These are phyloP conservation scores for Herpetomonas tarakana DNA, from an alignment of 208 protist genomes.

Conservation along the genomic window DNA sequence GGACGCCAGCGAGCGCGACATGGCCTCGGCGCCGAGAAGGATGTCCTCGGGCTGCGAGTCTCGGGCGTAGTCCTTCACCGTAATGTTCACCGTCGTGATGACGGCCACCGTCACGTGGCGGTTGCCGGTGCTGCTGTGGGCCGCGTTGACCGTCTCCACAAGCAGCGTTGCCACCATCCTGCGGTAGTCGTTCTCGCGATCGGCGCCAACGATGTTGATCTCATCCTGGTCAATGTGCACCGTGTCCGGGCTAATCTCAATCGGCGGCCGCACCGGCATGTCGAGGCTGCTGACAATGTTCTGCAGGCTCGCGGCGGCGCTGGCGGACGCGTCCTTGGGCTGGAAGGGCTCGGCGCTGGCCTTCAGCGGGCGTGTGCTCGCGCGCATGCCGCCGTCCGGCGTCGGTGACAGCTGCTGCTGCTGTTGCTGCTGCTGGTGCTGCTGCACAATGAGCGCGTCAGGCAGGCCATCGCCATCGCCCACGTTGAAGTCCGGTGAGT, in stretches of 20 bases:
- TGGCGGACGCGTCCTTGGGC: conserved; percentile 49
- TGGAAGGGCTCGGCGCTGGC: conserved; percentile 86
- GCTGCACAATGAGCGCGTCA: conserved; percentile 12
- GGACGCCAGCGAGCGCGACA: conserved; percentile 74
- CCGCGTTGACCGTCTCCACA: conserved; percentile 87
- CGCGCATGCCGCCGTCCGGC: conserved; percentile 14
- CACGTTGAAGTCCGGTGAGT: conserved; percentile 80
- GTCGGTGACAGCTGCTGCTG: conserved; percentile 7
- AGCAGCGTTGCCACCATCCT: conserved; percentile 58
- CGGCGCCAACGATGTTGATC: conserved; percentile 11
- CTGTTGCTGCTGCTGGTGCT: conserved; percentile 9
- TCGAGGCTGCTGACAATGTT: conserved; percentile 23
- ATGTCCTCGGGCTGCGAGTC: conserved; percentile 85
- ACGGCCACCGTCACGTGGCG: conserved; percentile 91
- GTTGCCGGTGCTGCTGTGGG: conserved; percentile 86
- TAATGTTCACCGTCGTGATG: conserved; percentile 87
- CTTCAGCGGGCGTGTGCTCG: conserved; percentile 52
- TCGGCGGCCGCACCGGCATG: conserved; percentile 30
- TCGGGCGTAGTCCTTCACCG: conserved; percentile 96
- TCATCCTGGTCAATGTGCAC: conserved; percentile 49
- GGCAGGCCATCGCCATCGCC: conserved; percentile 40
- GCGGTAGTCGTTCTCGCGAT: conserved; percentile 29
- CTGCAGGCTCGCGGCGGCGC: conserved; percentile 6
- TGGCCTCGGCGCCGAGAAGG: conserved; percentile 61
- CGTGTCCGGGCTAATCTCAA: conserved; percentile 48